phyloP scores from a whole-genome alignment of 768 basidiomycete genomes.

The Chiua virens region DNA sequence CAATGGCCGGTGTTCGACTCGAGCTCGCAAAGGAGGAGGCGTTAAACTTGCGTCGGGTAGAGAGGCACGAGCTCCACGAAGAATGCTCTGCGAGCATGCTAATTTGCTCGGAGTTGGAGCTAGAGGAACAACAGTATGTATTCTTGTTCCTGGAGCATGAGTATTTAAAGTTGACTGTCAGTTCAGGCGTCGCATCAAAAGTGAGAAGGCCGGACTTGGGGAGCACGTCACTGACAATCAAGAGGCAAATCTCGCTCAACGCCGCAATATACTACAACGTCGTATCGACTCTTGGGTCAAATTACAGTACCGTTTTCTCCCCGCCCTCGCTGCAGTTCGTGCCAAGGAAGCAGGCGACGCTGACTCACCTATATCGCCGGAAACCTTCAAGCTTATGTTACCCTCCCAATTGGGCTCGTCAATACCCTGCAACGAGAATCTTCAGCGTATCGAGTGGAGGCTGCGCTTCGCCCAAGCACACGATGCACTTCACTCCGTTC shows the following conservation, averaged over 20 bases:
- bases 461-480: slow-evolving; percentile 6
- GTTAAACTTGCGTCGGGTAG: not conserved
- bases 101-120: not conserved
- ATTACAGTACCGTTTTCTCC: slow-evolving; percentile 8
- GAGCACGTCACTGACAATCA: slow-evolving; percentile 1
- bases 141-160: not conserved
- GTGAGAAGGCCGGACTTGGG: not conserved
- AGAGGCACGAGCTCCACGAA: too few relatives aligned
- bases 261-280: not conserved
- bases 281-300: slow-evolving; percentile 3
- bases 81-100: not conserved
- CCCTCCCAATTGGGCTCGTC: not conserved
- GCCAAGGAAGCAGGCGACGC: not conserved
- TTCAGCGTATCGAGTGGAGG: slow-evolving; percentile 3
- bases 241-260: not conserved
- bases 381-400: not conserved
- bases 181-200: not conserved
- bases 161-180: slow-evolving; percentile 24
- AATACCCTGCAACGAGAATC: not conserved
- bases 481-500: slow-evolving; percentile 24
- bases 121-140: not conserved
- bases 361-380: not conserved
- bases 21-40: not conserved
- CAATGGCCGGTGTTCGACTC: not conserved
- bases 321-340: not conserved